Base-by-base conservation (phyloP, 208 protist species). In the Balamuthia mandrillaris region DNA sequence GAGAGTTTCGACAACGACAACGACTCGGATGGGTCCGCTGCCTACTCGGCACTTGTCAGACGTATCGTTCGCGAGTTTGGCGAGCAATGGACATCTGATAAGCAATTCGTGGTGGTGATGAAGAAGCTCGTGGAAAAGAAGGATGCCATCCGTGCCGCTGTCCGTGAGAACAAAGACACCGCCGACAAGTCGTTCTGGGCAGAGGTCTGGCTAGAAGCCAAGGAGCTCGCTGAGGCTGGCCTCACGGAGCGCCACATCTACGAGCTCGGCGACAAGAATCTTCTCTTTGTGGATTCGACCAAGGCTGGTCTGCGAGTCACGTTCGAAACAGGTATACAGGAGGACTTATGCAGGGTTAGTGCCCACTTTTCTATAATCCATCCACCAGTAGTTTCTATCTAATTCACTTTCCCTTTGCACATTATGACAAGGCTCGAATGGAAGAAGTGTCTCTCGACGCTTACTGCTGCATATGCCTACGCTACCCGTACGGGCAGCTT, bases 201-300 rank as follows among this genome's bases (percentile, higher is more conserved):
- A 12, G 33, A 72, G 61, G 61, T 31, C 14, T 72, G 61, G 61
- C n/a, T 72, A 12, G 18, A 72, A 16, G 9, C 27, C 61, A 2
- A 42, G 27, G 31, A 74, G 65, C 65, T 74, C 27, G 31, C 14
- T 3, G 41, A 45, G 9, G 39, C 65, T 18, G 2, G 39, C 1
- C 1, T 74, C 65, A 39, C 16, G 39, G 65, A 74, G 31, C 9
- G 9, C 18, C 39, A 35, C 9, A 7, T 49, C 65, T 74, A 74
- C n/a, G 39, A 49, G 65, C 18, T 74, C n/a, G 41, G 65, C 41
- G 65, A 74, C 65, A 74, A 10, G 39, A 74, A 74, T 27, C 65
- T 74, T 35, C 65, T 74, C 65, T 74, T 45, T 51, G 39, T 74
- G 65, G 65, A 74, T n/a, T 74, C 39, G 16, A 51, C 65, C 65